Percentiles rank a stretch among this genome's conserved stretches.
Conservation (phyloP, 2,329 filamentous ascomycete species). For the Fusarium papillatum region DNA sequence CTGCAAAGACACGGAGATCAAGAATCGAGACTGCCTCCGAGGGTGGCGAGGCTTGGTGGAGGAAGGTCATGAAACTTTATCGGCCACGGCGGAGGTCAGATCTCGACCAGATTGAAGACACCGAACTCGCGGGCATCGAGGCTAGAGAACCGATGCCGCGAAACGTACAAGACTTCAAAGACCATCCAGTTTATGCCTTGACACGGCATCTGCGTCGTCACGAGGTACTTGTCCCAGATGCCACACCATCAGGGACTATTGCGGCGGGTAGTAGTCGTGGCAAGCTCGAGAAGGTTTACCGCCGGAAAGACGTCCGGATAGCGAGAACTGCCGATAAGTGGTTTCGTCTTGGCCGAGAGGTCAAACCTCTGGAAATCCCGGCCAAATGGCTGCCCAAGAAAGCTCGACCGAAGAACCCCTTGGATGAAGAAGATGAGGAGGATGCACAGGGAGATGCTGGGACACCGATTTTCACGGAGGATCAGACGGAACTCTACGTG, state of each 20-base stretch:
- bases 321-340: slow-evolving; percentile 88
- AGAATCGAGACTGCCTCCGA: slow-evolving; percentile 78
- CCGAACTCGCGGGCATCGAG: slow-evolving; percentile 78
- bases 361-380: slow-evolving; percentile 84
- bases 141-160: slow-evolving; percentile 87
- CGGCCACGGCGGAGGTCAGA: slow-evolving; percentile 62
- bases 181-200: slow-evolving; percentile 86
- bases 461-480: slow-evolving; percentile 70
- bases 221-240: slow-evolving; percentile 82
- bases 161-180: slow-evolving; percentile 89
- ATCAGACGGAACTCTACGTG: slow-evolving; percentile 80
- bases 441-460: slow-evolving; percentile 53
- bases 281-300: slow-evolving; percentile 82
- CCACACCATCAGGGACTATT: slow-evolving; percentile 82
- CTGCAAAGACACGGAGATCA: slow-evolving; percentile 86
- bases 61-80: slow-evolving; percentile 63
- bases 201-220: slow-evolving; percentile 87
- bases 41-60: slow-evolving; percentile 67
- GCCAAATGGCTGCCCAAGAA: slow-evolving; percentile 78
- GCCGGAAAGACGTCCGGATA: slow-evolving; percentile 82
- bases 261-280: slow-evolving; percentile 76
- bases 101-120: slow-evolving; percentile 87
- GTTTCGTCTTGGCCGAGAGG: slow-evolving; percentile 88
- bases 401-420: slow-evolving; percentile 47
- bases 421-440: slow-evolving; percentile 46